phyloP scores from a whole-genome alignment of 1,284 basidiomycete species.

The Fistulinella cinereoalba region DNA sequence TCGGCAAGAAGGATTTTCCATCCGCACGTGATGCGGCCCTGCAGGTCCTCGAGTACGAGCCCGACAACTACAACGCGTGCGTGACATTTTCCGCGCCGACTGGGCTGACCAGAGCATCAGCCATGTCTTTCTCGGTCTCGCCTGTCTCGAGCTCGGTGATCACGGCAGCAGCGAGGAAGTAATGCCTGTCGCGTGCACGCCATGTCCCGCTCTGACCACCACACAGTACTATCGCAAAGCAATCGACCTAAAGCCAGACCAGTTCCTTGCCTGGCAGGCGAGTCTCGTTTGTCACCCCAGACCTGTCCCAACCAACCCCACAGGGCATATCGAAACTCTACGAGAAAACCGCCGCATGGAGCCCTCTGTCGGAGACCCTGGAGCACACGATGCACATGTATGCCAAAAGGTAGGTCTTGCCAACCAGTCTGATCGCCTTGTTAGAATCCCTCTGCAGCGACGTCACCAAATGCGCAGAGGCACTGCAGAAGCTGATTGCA shows the following conservation, averaged over 20 bases:
- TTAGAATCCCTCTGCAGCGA: conserved; percentile 44
- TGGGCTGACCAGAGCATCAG: conserved; percentile 39
- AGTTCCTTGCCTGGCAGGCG: conserved; percentile 78
- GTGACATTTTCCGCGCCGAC: conserved; percentile 23
- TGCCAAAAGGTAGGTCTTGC: conserved; percentile 57
- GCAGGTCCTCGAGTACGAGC: conserved; percentile 68
- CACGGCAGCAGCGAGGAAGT: conserved; percentile 81
- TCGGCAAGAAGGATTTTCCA: conserved; percentile 74
- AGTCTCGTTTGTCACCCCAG: conserved; percentile 12
- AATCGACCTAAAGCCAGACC: conserved; percentile 58
- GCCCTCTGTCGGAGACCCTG: conserved; percentile 55
- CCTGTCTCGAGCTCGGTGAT: conserved; percentile 70
- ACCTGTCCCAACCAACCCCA: conserved; percentile 1
- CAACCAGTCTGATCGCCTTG: conserved; percentile 15
- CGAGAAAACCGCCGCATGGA: conserved; percentile 60
- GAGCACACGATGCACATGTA: conserved; percentile 53
- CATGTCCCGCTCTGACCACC: conserved; percentile 16
- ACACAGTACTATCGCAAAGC: conserved; percentile 73
- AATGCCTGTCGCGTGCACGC: conserved; percentile 31
- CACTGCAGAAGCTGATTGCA: conserved; percentile 74
- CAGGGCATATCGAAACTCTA: conserved; percentile 78
- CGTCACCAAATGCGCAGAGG: conserved; percentile 74
- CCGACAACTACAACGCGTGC: conserved; percentile 80
- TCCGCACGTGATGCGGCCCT: conserved; percentile 66
- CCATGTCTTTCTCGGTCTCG: conserved; percentile 78